A percentile compares a stretch with the other conserved stretches of the same genome.
Conservation (phyloP, 1,284 basidiomycete species). For the Sanghuangporus sanghuang region DNA sequence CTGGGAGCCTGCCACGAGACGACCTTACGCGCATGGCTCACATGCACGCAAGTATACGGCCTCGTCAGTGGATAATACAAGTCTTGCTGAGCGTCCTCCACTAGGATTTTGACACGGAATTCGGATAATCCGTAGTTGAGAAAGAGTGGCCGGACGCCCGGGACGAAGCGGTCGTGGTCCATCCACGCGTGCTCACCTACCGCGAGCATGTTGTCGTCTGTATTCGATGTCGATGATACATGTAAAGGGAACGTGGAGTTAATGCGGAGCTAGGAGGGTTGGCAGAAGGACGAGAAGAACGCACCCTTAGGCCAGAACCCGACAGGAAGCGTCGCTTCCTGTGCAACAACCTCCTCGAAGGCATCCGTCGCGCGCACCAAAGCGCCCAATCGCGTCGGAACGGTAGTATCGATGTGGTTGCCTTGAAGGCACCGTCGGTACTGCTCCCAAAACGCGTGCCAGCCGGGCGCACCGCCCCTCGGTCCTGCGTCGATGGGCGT, state of each 20-base stretch:
- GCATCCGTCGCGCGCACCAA: constrained; percentile 38
- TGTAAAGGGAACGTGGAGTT: neutral
- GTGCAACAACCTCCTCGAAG: constrained; percentile 46
- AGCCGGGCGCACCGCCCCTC: constrained; percentile 43
- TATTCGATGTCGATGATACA: constrained; percentile 4
- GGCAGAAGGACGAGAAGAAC: constrained; percentile 12
- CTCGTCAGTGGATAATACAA: constrained; percentile 55
- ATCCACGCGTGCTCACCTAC: constrained; percentile 66
- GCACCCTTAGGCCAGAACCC: constrained; percentile 56
- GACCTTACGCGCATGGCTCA: constrained; percentile 51
- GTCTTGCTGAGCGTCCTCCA: constrained; percentile 56
- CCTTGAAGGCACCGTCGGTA: constrained; percentile 46
- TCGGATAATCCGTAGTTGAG: constrained; percentile 46
- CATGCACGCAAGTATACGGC: constrained; percentile 47
- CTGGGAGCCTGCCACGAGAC: constrained; percentile 17
- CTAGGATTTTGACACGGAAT: constrained; percentile 45
- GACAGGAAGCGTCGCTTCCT: constrained; percentile 50
- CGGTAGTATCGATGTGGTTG: constrained; percentile 49
- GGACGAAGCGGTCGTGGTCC: constrained; percentile 59
- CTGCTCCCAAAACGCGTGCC: constrained; percentile 57
- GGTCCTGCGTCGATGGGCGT: constrained; percentile 32
- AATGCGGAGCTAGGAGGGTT: constrained; percentile 2
- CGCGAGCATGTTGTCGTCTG: constrained; percentile 40
- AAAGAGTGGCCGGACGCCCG: constrained; percentile 54
- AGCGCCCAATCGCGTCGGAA: constrained; percentile 46